A percentile compares a stretch with the other conserved stretches of the same genome.
phyloP scores from a whole-genome alignment of 352 stramenopile genomes.

The Pythium plurisporium region DNA sequence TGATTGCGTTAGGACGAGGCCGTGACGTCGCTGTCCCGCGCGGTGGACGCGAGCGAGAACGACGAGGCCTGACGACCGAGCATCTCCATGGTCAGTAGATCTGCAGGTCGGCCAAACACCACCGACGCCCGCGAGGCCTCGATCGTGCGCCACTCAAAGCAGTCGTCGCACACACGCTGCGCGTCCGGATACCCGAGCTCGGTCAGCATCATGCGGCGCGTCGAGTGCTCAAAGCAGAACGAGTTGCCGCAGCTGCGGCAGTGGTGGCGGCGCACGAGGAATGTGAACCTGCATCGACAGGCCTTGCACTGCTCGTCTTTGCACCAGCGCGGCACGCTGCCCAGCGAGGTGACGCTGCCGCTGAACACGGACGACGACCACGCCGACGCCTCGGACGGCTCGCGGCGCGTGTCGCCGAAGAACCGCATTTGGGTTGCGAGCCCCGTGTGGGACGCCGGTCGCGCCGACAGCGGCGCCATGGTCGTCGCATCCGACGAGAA shows the following conservation, averaged over 20 bases:
- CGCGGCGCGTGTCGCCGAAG: conserved; percentile 7
- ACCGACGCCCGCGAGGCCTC: conserved; percentile 7
- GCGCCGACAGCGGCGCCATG: conserved; percentile 15
- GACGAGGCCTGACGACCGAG: conserved; percentile 6
- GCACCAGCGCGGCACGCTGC: conserved; percentile 57
- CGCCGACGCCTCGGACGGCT: conserved; percentile 3
- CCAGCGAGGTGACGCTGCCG: conserved; percentile 1
- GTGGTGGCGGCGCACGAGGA: conserved; percentile 75
- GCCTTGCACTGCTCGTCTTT: conserved; percentile 63
- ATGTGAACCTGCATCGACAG: conserved; percentile 65
- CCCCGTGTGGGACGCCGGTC: conserved; percentile 8
- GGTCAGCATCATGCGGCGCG: conserved; percentile 55
- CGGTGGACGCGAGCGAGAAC: conserved; percentile 1
- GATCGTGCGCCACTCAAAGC: conserved; percentile 50
- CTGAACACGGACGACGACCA: not conserved
- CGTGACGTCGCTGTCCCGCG: not conserved
- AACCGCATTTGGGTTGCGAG: not conserved
- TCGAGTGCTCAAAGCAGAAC: conserved; percentile 86
- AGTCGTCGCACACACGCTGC: conserved; percentile 81
- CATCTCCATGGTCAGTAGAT: not conserved
- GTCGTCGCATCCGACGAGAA: not conserved
- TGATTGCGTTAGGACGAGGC: too few species aligned
- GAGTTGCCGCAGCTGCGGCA: conserved; percentile 79
- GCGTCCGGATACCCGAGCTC: conserved; percentile 66
- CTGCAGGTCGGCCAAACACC: not conserved